Evolutionary conservation across 2,329 filamentous ascomycete species (phyloP).

Genomic region (Talaromyces funiculosus): DNA sequence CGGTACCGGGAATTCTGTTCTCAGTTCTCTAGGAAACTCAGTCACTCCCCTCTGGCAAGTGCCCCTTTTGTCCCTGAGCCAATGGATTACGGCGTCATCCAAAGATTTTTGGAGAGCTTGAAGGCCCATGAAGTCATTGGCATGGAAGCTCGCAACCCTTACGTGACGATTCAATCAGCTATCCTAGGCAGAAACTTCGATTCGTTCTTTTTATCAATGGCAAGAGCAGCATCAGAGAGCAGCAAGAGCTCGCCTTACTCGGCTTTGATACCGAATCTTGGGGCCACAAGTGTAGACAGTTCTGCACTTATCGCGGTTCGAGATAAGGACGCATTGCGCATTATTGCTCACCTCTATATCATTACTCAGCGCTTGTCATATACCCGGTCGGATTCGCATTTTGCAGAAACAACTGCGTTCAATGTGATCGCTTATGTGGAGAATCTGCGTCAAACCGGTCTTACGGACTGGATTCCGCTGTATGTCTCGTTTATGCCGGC

Average conservation of each 20-base stretch:
- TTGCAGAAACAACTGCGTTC: slow-evolving; percentile 56
- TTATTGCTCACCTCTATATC: slow-evolving; percentile 62
- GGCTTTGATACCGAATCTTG: slow-evolving; percentile 30
- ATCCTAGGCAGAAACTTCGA: slow-evolving; percentile 41
- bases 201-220: slow-evolving; percentile 36
- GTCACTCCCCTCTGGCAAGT: slow-evolving; percentile 52
- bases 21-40: slow-evolving; percentile 38
- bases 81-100: slow-evolving; percentile 33
- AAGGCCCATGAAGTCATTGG: slow-evolving; percentile 32
- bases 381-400: slow-evolving; percentile 45
- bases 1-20: slow-evolving; percentile 67
- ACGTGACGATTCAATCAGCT: slow-evolving; percentile 40
- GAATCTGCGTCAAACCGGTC: slow-evolving; percentile 64
- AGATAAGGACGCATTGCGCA: slow-evolving; percentile 58
- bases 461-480: slow-evolving; percentile 74
- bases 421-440: slow-evolving; percentile 78
- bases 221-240: slow-evolving; percentile 36
- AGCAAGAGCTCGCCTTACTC: slow-evolving; percentile 23
- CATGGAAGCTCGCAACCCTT: slow-evolving; percentile 39
- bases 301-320: slow-evolving; percentile 33
- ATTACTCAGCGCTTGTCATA: slow-evolving; percentile 58
- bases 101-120: slow-evolving; percentile 33
- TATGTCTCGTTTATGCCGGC: slow-evolving; percentile 75
- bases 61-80: slow-evolving; percentile 55
- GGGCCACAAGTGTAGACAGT: slow-evolving; percentile 52